phyloP scores from a whole-genome alignment of 2,329 filamentous ascomycete species.

The Xylaria sp. region DNA sequence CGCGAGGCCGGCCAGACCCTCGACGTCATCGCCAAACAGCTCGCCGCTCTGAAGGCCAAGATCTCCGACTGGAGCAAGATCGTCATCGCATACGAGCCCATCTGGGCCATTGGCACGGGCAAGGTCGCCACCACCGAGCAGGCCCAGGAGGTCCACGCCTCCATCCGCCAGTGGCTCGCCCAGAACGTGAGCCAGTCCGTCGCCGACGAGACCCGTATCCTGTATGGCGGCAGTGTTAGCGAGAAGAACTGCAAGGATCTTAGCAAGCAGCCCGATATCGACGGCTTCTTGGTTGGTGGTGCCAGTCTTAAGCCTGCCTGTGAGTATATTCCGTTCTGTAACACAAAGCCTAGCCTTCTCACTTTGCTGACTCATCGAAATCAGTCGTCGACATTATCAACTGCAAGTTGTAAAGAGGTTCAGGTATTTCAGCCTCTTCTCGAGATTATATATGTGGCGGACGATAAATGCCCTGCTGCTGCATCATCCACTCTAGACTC shows the following conservation, averaged over 20 bases:
- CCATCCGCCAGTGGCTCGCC: constrained; percentile 89
- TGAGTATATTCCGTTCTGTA: constrained; percentile 59
- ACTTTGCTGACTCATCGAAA: constrained; percentile 24
- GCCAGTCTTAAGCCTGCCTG: constrained; percentile 97
- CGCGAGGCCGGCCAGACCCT: constrained; percentile 88
- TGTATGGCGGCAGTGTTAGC: constrained; percentile 96
- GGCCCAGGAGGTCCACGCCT: constrained; percentile 93
- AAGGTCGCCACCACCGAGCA: constrained; percentile 90
- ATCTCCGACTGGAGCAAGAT: constrained; percentile 91
- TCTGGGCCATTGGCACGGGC: constrained; percentile 96
- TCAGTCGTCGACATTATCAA: constrained; percentile 71
- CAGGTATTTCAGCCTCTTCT: constrained; percentile 10
- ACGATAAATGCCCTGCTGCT: constrained; percentile 9
- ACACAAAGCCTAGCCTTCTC: not conserved
- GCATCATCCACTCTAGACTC: constrained; percentile 24
- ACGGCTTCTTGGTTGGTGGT: constrained; percentile 97
- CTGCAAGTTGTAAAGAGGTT: constrained; percentile 59
- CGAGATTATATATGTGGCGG: constrained; percentile 18
- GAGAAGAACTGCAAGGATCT: constrained; percentile 99
- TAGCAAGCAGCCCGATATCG: constrained; percentile 92
- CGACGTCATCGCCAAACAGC: constrained; percentile 84
- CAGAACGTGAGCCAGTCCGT: constrained; percentile 78
- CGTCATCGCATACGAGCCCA: constrained; percentile 98
- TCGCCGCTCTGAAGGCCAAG: constrained; percentile 81
- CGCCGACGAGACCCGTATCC: constrained; percentile 88